Percentiles rank a stretch among this genome's conserved stretches.
phyloP scores from a whole-genome alignment of 768 basidiomycete species.

The Phaeolepiota aurea region DNA sequence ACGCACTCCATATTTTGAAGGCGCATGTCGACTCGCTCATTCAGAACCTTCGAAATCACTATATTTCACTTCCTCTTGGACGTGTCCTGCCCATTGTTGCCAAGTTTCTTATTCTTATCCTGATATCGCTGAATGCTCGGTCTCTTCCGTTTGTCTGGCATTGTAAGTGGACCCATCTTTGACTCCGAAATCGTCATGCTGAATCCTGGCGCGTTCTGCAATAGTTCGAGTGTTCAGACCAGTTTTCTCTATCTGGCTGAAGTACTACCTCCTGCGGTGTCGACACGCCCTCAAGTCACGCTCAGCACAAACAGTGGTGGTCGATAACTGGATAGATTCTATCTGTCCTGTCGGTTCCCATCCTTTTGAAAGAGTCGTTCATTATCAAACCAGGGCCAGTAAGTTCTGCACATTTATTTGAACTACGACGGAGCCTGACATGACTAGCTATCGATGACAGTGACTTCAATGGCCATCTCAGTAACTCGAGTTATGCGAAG shows the following conservation, averaged over 20 bases:
- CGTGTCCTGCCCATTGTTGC: slow-evolving; percentile 10
- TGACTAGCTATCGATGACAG: slow-evolving; percentile 57
- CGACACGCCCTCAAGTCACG: slow-evolving; percentile 29
- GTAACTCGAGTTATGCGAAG: slow-evolving; percentile 78
- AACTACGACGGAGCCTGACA: slow-evolving; percentile 1
- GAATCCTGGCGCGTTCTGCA: slow-evolving; percentile 3
- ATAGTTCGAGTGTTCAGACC: slow-evolving; percentile 49
- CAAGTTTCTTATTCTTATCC: slow-evolving; percentile 34
- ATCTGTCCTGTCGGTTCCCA: slow-evolving; percentile 46
- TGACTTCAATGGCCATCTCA: slow-evolving; percentile 69
- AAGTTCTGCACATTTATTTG: slow-evolving; percentile 17
- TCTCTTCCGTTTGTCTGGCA: slow-evolving; percentile 67
- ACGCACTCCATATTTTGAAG: no score
- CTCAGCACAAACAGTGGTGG: slow-evolving; percentile 18
- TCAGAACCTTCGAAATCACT: no score
- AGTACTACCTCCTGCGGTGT: slow-evolving; percentile 21
- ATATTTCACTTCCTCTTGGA: no score
- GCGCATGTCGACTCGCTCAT: no score
- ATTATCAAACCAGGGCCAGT: slow-evolving; percentile 50
- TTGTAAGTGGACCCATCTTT: slow-evolving; percentile 30
- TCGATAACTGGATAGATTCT: slow-evolving; percentile 36
- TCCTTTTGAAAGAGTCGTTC: slow-evolving; percentile 39
- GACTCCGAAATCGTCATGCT: neutral
- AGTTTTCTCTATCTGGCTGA: slow-evolving; percentile 25
- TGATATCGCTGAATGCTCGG: slow-evolving; percentile 51